Evolutionary conservation across 1,284 basidiomycete species (phyloP), one percentile per base, ranked within the genome.

Genomic region (Phlebopus sp.): DNA sequence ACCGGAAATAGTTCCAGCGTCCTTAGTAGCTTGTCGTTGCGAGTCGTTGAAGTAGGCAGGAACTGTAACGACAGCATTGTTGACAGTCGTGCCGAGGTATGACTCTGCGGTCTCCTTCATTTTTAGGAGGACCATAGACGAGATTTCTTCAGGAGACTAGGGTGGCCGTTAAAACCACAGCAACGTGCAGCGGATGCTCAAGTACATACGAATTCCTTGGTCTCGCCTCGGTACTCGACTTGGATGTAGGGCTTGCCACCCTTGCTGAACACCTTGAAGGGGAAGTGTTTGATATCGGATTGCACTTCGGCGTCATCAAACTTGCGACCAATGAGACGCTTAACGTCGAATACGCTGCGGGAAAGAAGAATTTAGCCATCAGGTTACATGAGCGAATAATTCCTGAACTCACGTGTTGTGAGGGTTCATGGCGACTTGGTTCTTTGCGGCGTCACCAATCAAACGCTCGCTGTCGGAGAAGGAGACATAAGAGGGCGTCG

Each of bases 51-150:
- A 98, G 81, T 98, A 97, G 46, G 94, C 92, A 41, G 93, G 94
- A 54, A 96, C 92, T 52, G 91, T 94, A 66, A 97, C 86, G 60
- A 97, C 93, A 54, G 96, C 96, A 66, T 95, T 90, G 66, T 72
- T 84, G 68, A 96, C 78, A 55, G 77, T 82, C 47, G 71, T 74
- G 55, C 95, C 96, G 59, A 99, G 86, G 76, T 98, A 97, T 21
- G 95, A 90, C 78, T 98, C 96, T 40, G 95, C 95, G 49, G 85
- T 92, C 78, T 98, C 96, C 79, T 92, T 94, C 96, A 98, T 98
- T 81, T 98, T 98, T 59, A 84, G 74, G 52, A 97, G 82, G 57
- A 99, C 82, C 95, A 99, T 99, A 51, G 96, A 94, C 3, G 94
- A 97, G 63, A 99, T 85, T 74, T 98, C 95, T 69, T 97, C 93